phyloP scores from a whole-genome alignment of 116 monocot species.

The Dioscorea cayenensis region DNA sequence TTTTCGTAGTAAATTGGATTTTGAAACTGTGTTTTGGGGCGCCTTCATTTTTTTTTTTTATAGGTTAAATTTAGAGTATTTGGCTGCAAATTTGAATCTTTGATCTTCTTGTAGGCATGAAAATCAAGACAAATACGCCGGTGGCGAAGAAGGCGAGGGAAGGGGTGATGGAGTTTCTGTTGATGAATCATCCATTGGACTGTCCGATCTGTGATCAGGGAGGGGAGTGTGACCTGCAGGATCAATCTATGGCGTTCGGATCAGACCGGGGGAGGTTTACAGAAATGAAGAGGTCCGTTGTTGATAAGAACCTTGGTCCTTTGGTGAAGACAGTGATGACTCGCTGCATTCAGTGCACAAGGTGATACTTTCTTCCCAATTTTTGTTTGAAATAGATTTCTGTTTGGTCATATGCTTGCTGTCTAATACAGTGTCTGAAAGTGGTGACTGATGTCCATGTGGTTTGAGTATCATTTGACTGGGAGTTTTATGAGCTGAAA shows the following conservation, averaged over 20 bases:
- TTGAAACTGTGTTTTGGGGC: not conserved
- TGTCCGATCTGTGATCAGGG: constrained; percentile 99
- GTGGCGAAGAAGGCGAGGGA: constrained; percentile 97
- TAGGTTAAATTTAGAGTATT: not conserved
- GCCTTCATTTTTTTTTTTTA: not conserved
- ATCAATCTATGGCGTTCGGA: constrained; percentile 98
- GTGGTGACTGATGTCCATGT: too few species aligned
- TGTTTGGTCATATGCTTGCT: not conserved
- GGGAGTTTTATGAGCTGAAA: too few species aligned
- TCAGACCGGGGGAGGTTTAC: constrained; percentile 95
- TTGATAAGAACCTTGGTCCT: constrained; percentile 96
- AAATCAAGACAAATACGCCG: constrained; percentile 95
- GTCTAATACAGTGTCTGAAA: too few species aligned
- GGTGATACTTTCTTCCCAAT: constrained; percentile 26
- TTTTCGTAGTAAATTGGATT: not conserved
- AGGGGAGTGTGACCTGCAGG: constrained; percentile 98
- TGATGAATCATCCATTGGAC: constrained; percentile 98
- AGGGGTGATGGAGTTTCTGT: constrained; percentile 99
- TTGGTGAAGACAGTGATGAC: constrained; percentile 99
- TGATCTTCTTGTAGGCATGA: constrained; percentile 63
- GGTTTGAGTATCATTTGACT: too few species aligned
- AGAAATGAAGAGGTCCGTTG: constrained; percentile 96
- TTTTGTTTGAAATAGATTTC: not conserved
- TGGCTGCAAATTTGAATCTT: not conserved
- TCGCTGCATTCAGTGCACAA: constrained; percentile 98